Evolutionary conservation across 2,329 filamentous ascomycete genomes (phyloP), one percentile per base, ranked within the genome.

Genomic region (Penicillium sp.): DNA sequence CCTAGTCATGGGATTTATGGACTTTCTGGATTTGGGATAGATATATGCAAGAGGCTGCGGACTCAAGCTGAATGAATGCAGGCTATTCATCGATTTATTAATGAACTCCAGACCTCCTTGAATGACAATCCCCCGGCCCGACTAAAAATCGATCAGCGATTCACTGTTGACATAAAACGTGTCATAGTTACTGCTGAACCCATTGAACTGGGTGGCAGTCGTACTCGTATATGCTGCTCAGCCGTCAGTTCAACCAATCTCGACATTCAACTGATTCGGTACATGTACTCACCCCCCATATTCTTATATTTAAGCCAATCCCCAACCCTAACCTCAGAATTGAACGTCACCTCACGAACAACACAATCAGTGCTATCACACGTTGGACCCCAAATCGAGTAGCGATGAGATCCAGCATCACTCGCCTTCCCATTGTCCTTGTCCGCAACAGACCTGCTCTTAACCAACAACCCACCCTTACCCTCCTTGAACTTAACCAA

Each of bases 361-460:
- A 65, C 57, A 41, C 56, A 57, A 38, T 66, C 63, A 4, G 56
- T 49, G 12, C 61, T 58, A 40, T 65, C 62, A 43, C 63, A 65
- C 0, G 64, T 65, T 8, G 62, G 64, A 0, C 63, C 64, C 62
- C 62, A 65, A 22, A 66, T 53, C 1, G 58, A 59, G 36, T 65
- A 65, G 6, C 46, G 36, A 31, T 61, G 47, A 9, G 22, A 25
- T 7, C 31, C 18, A 31, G 39, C 31, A 30, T 49, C 47, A 59
- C 55, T 18, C 34, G 44, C 22, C 50, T 51, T 25, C 54, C 59
- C 16, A 58, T 36, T 19, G 50, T 57, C 28, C 53, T 5, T 5
- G n/a, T n/a, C n/a, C n/a, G 51, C 43, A 22, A 1, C 18, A 2
- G 41, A 11, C 34, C 13, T 44, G 16, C 4, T 19, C 9, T 50